Evolutionary conservation across 176 grass and related monocot species (phyloP).

Genomic region (Eleusine coracana): DNA sequence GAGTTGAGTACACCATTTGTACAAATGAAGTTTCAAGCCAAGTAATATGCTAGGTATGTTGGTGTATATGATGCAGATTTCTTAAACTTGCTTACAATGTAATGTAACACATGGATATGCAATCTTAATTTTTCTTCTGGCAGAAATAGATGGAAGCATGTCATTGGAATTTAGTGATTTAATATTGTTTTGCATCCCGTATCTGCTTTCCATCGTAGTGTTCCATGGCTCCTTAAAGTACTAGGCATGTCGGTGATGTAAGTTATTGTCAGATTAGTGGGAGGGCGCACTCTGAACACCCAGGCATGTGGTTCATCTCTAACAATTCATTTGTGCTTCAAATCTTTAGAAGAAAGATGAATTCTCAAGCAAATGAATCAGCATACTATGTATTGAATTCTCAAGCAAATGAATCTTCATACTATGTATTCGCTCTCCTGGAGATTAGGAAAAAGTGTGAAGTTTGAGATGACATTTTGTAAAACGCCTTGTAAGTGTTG

Average conservation of each 20-base stretch:
- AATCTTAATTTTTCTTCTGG: not conserved
- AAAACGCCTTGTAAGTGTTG: not conserved
- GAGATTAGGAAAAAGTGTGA: conserved; percentile 14
- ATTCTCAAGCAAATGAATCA: too few relatives aligned
- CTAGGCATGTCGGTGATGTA: not conserved
- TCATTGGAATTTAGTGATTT: not conserved
- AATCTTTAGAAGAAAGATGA: not conserved
- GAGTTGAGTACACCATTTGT: not conserved
- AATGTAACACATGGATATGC: not conserved
- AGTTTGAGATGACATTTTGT: not conserved
- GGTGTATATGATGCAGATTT: not conserved
- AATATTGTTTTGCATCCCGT: not conserved
- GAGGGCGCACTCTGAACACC: not conserved
- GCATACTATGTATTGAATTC: not conserved
- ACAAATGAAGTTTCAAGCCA: not conserved
- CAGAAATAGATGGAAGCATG: not conserved
- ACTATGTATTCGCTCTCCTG: not conserved
- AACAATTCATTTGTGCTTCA: not conserved
- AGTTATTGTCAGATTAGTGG: not conserved
- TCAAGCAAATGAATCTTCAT: not conserved
- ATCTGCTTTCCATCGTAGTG: conserved; percentile 2
- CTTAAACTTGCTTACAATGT: not conserved
- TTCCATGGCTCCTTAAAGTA: not conserved
- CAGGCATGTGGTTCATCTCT: not conserved
- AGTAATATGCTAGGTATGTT: not conserved